phyloP scores from a whole-genome alignment of 2,329 filamentous ascomycete genomes.

The Pseudopithomyces maydicus region DNA sequence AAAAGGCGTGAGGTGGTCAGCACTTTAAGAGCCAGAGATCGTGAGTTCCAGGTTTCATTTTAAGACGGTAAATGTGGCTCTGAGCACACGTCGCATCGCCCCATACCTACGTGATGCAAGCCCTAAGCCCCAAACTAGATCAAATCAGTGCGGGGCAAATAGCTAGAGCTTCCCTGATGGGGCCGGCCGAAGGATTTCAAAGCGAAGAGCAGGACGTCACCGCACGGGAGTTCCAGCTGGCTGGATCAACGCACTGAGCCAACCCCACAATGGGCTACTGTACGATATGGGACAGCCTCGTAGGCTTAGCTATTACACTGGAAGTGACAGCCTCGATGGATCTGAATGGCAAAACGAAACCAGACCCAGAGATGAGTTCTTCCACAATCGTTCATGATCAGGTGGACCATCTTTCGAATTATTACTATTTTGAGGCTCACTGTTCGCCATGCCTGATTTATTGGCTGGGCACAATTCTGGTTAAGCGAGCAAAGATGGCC shows the following conservation, averaged over 20 bases:
- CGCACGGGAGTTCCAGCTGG: background rate
- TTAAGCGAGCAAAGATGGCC: background rate
- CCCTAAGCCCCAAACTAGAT: background rate
- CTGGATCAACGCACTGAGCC: background rate
- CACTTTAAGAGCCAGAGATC: background rate
- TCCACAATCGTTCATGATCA: background rate
- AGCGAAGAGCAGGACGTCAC: constrained; percentile 1
- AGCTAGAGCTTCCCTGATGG: background rate
- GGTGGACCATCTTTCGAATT: background rate
- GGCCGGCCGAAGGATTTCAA: constrained; percentile 6
- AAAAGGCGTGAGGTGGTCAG: background rate
- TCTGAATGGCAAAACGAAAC: background rate
- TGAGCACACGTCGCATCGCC: background rate
- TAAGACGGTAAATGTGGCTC: background rate
- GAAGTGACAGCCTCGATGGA: background rate
- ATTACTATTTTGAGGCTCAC: too few species aligned
- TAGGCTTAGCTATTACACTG: background rate
- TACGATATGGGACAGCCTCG: background rate
- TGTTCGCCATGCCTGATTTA: background rate
- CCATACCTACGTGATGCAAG: constrained; percentile 2
- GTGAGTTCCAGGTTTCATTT: background rate
- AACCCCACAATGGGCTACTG: background rate
- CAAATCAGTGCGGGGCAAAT: constrained; percentile 3
- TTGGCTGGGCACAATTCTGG: background rate
- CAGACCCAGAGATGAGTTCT: background rate